A percentile compares a stretch with the other conserved stretches of the same genome.
These are phyloP conservation scores for Neofusicoccum kwambonambiense DNA, from an alignment of 2,329 filamentous ascomycete species.

Conservation along the genomic window DNA sequence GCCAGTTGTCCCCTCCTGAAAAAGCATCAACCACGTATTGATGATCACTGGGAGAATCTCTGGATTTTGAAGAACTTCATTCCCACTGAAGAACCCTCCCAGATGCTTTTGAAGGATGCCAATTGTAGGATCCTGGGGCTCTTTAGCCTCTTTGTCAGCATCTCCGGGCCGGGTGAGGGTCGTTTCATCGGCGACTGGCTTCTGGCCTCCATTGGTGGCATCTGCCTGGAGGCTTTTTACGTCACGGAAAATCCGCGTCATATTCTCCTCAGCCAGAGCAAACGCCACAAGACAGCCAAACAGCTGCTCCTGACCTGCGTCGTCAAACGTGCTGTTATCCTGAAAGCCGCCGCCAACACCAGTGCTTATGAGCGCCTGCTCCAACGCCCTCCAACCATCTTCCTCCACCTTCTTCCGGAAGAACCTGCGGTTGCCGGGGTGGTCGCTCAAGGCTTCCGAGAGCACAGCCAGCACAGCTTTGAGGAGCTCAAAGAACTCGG, in stretches of 20 bases:
- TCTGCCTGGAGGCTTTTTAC: constrained; percentile 27
- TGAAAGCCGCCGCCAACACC: constrained; percentile 44
- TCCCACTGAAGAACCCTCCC: constrained; percentile 37
- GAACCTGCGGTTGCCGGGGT: constrained; percentile 84
- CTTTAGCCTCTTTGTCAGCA: neutral
- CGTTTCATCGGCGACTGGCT: constrained; percentile 20
- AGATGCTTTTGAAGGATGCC: constrained; percentile 30
- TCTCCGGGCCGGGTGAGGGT: neutral
- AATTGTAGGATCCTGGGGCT: constrained; percentile 20
- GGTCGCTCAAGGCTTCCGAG: constrained; percentile 70
- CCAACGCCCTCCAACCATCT: constrained; percentile 75
- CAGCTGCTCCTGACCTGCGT: constrained; percentile 62
- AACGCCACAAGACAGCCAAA: constrained; percentile 83
- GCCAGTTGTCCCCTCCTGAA: constrained; percentile 31
- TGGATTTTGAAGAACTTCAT: constrained; percentile 41
- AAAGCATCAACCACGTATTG: constrained; percentile 39
- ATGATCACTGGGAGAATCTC: constrained; percentile 41
- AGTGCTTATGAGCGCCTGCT: constrained; percentile 69
- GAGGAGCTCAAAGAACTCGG: constrained; percentile 65
- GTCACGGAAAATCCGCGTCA: constrained; percentile 64
- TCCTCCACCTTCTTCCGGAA: constrained; percentile 74
- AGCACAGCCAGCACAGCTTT: constrained; percentile 72
- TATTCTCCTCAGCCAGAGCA: constrained; percentile 72
- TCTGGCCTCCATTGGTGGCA: constrained; percentile 23
- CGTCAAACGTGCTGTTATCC: constrained; percentile 32